phyloP scores from a whole-genome alignment of 163 green algal genomes.

The Chlorella variabilis region DNA sequence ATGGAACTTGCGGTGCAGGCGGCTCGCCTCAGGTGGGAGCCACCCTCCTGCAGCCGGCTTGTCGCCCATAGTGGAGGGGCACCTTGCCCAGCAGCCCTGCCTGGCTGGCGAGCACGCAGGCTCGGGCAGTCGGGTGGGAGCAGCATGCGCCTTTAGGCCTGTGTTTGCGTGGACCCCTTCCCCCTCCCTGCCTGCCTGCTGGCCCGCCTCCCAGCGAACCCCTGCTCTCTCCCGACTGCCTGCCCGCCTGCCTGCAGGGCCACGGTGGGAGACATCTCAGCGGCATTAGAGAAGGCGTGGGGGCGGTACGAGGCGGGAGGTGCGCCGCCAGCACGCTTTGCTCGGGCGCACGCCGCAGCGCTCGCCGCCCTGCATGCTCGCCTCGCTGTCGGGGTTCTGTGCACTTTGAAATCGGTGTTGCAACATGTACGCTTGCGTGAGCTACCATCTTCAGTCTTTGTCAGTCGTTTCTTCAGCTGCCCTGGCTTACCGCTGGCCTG shows the following conservation, averaged over 20 bases:
- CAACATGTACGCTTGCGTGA: background rate
- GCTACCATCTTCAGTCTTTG: background rate
- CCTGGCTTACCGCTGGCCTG: background rate
- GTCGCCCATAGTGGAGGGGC: too few species aligned
- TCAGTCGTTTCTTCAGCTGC: background rate
- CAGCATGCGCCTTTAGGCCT: too few species aligned
- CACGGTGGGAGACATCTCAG: conserved; percentile 77
- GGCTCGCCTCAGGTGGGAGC: conserved; percentile 41
- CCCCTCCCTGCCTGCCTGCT: background rate
- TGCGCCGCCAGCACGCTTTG: background rate
- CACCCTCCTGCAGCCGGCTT: too few species aligned
- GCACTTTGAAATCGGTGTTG: too few species aligned
- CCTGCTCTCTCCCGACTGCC: too few species aligned
- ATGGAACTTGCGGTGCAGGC: conserved; percentile 66
- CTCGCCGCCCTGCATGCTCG: too few species aligned
- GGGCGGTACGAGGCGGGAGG: conserved; percentile 60
- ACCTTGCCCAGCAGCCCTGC: background rate
- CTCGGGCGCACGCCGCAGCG: background rate
- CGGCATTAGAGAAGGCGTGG: conserved; percentile 69
- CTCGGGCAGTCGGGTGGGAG: too few species aligned
- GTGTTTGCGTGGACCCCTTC: background rate
- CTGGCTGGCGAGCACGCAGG: background rate
- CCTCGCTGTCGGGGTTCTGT: background rate
- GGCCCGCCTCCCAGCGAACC: too few species aligned
- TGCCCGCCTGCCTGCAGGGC: conserved; percentile 37